Evolutionary conservation across 306 rosid genomes (phyloP).

Genomic region (Vigna trinervia): DNA sequence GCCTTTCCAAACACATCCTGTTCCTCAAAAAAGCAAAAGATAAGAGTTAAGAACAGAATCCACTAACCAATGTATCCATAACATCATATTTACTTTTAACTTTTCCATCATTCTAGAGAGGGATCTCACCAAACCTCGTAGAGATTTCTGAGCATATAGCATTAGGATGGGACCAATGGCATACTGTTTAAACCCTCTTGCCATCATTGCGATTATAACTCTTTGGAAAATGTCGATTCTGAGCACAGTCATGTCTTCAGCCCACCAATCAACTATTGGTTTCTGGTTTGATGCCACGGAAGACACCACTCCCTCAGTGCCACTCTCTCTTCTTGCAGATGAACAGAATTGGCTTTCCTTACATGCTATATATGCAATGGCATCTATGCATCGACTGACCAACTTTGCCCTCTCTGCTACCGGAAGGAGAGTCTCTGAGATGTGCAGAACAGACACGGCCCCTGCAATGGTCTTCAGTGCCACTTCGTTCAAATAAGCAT

Average conservation of each 20-base stretch:
- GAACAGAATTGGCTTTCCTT: constrained; percentile 73
- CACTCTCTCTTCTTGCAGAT: constrained; percentile 52
- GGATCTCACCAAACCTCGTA: constrained; percentile 97
- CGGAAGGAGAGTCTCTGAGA: constrained; percentile 73
- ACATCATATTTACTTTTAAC: constrained; percentile 6
- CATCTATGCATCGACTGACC: constrained; percentile 82
- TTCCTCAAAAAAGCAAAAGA: neutral
- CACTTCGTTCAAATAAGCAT: constrained; percentile 82
- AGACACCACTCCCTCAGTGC: constrained; percentile 52
- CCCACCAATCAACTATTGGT: constrained; percentile 93
- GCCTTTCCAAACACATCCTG: constrained; percentile 83
- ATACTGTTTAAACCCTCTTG: constrained; percentile 87
- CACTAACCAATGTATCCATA: constrained; percentile 3
- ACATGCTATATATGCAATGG: constrained; percentile 78
- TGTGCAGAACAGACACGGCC: constrained; percentile 71
- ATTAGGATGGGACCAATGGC: constrained; percentile 89
- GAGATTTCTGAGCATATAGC: constrained; percentile 98
- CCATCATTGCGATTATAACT: constrained; percentile 92
- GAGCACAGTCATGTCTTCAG: constrained; percentile 87
- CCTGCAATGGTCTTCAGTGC: constrained; percentile 77
- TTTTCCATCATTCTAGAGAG: constrained; percentile 40
- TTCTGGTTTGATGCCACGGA: constrained; percentile 55
- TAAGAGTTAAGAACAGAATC: constrained; percentile 22
- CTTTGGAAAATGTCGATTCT: constrained; percentile 92
- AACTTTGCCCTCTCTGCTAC: constrained; percentile 77